A percentile compares a stretch with the other conserved stretches of the same genome.
phyloP scores from a whole-genome alignment of 148 eudicot species.

The Fagopyrum homotropicum region DNA sequence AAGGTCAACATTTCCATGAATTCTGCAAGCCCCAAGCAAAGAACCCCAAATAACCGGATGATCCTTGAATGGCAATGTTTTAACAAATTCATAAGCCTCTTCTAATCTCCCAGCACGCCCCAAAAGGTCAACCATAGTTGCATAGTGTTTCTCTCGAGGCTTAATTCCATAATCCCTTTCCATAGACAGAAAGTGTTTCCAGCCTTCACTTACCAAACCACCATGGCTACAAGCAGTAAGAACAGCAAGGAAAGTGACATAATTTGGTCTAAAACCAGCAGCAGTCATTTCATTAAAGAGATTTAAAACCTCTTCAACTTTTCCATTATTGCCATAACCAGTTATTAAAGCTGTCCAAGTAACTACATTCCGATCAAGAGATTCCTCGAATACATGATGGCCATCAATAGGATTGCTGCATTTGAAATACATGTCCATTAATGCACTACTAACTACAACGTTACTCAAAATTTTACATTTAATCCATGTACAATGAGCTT shows the following conservation, averaged over 20 bases:
- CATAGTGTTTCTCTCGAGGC: slow-evolving; percentile 64
- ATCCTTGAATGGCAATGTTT: slow-evolving; percentile 45
- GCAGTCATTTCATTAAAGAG: slow-evolving; percentile 53
- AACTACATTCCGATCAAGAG: slow-evolving; percentile 54
- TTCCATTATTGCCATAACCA: slow-evolving; percentile 78
- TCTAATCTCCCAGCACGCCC: slow-evolving; percentile 78
- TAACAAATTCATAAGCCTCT: slow-evolving; percentile 64
- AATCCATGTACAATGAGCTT: slow-evolving; percentile 53
- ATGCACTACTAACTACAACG: slow-evolving; percentile 70
- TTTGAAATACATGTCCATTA: slow-evolving; percentile 92
- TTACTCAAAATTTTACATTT: slow-evolving; percentile 51
- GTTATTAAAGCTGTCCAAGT: slow-evolving; percentile 80
- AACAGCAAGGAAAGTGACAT: slow-evolving; percentile 79
- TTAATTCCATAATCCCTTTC: slow-evolving; percentile 56
- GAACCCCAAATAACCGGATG: slow-evolving; percentile 78
- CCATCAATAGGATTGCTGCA: slow-evolving; percentile 72
- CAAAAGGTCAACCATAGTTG: slow-evolving; percentile 74
- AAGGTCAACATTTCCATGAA: slow-evolving; percentile 64
- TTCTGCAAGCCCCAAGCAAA: slow-evolving; percentile 65
- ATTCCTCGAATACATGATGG: slow-evolving; percentile 43
- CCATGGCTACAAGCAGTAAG: slow-evolving; percentile 94
- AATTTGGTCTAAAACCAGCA: slow-evolving; percentile 70
- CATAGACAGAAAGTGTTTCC: slow-evolving; percentile 63
- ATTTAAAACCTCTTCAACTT: slow-evolving; percentile 42
- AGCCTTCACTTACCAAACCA: slow-evolving; percentile 73